Evolutionary conservation across 106 monocot species (phyloP), one percentile per base, ranked within the genome.

Genomic region (Dioscorea alata): DNA sequence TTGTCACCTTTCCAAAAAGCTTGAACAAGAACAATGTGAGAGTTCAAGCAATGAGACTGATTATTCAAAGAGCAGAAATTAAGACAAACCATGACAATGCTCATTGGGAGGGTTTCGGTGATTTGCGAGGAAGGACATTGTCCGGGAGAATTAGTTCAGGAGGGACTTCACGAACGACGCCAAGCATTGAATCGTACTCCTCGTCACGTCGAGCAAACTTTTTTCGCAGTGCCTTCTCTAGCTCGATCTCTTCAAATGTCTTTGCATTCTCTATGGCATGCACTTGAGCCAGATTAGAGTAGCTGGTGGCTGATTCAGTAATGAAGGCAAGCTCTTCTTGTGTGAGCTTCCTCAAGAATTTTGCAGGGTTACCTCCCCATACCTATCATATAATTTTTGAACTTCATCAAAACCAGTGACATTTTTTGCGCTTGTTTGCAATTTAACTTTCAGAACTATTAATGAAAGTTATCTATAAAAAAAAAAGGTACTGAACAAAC

Each of bases 351-450:
- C 96, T 80, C 69, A 97, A 67, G 50, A 92, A 97, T 71, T 73
- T 84, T 4, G 96, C 96, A 50, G 96, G 96, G 59, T 92, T 86
- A 57, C 96, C 96, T 53, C 73, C 96, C 96, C 96, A 97, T 33
- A 97, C 92, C 96, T 97, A 80, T 23, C 62, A 18, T 21, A 14
- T 32, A 54, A 42, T 0, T 42, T 42, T 42, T 5, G 10, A 42
- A 42, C 42, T 42, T 6, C 42, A 2, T 0, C 6, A 42, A 42
- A 42, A 6, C 42, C 4, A 10, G 42, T 42, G 42, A 6, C 42
- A 28, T 28, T 28, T n/a, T n/a, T n/a, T n/a, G n/a, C n/a, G n/a
- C n/a, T n/a, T n/a, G n/a, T n/a, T n/a, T 42, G 42, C 9, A 6
- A 42, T 42, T 42, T 6, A 10, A 42, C 42, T 10, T 54, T 54